Conservation (phyloP, 1,139 yeast genomes). For the Saccharomycopsis phalli region DNA sequence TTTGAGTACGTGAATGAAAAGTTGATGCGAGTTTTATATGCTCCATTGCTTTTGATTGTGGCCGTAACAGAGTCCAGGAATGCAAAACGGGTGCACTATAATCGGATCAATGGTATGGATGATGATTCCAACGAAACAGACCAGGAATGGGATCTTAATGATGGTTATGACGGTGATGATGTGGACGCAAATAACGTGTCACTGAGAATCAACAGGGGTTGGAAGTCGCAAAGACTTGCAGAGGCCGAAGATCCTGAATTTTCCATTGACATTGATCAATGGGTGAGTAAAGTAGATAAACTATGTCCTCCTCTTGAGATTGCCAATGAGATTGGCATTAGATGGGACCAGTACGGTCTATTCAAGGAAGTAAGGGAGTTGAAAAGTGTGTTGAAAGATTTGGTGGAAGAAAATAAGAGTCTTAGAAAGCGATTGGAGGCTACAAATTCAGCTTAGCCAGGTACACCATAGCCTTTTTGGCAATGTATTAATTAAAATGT, state of each 20-base stretch:
- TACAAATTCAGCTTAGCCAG: too few relatives aligned
- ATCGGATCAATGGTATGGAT: constrained; percentile 52
- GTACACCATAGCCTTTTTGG: too few relatives aligned
- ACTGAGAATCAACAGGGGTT: constrained; percentile 34
- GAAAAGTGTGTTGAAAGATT: constrained; percentile 34
- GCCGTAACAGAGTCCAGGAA: constrained; percentile 54
- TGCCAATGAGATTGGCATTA: constrained; percentile 49
- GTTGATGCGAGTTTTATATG: constrained; percentile 57
- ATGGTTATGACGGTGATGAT: constrained; percentile 50
- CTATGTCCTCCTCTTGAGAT: constrained; percentile 49
- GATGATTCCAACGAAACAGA: constrained; percentile 81
- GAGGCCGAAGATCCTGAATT: constrained; percentile 71
- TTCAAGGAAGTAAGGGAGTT: constrained; percentile 41
- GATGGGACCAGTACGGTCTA: constrained; percentile 57
- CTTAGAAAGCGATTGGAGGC: constrained; percentile 7
- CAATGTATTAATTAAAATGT: too few relatives aligned
- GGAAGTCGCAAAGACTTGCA: constrained; percentile 48
- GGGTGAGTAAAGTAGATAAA: constrained; percentile 39
- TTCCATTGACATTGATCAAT: constrained; percentile 37
- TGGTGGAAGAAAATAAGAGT: constrained; percentile 35
- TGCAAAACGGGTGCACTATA: constrained; percentile 66
- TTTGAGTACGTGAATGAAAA: constrained; percentile 35
- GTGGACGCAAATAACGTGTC: constrained; percentile 31
- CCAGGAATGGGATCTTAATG: constrained; percentile 75
- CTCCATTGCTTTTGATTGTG: constrained; percentile 56